Evolutionary conservation across 139 green algal species (phyloP).

Genomic region (Micromonas commoda): DNA sequence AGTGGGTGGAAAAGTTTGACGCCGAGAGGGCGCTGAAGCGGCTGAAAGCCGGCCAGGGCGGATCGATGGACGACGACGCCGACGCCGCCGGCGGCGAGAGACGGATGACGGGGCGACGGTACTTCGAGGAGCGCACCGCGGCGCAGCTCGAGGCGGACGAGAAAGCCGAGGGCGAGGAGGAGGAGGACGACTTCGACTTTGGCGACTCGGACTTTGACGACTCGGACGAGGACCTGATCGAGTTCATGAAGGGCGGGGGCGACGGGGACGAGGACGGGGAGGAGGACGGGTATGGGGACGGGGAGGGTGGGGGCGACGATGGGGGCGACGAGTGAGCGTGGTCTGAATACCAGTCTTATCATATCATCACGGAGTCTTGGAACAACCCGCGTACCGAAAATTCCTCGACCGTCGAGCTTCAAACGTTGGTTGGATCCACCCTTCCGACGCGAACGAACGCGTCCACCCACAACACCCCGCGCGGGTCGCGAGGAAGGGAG

Average conservation of each 20-base stretch:
- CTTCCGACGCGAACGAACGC: no score
- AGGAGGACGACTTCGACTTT: background rate
- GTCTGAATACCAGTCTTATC: no score
- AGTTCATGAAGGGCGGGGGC: no score
- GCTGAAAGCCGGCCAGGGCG: background rate
- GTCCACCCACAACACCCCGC: no score
- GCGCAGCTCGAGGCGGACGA: background rate
- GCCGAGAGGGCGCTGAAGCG: conserved; percentile 17
- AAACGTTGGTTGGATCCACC: no score
- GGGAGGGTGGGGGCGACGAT: background rate
- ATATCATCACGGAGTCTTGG: no score
- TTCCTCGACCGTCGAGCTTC: no score
- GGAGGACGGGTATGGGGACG: background rate
- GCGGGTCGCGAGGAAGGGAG: no score
- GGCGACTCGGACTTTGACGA: background rate
- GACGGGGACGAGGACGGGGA: background rate
- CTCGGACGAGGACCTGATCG: background rate
- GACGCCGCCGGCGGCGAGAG: background rate
- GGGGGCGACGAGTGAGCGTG: background rate
- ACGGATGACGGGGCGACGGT: conserved; percentile 27
- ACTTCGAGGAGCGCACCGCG: conserved; percentile 24
- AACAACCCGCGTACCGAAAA: no score
- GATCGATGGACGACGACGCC: background rate
- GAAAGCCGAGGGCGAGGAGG: conserved; percentile 12
- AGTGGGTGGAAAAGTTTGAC: conserved; percentile 27